Evolutionary conservation across 768 basidiomycete genomes (phyloP), one percentile per base, ranked within the genome.

Genomic region (Epithele typhae): DNA sequence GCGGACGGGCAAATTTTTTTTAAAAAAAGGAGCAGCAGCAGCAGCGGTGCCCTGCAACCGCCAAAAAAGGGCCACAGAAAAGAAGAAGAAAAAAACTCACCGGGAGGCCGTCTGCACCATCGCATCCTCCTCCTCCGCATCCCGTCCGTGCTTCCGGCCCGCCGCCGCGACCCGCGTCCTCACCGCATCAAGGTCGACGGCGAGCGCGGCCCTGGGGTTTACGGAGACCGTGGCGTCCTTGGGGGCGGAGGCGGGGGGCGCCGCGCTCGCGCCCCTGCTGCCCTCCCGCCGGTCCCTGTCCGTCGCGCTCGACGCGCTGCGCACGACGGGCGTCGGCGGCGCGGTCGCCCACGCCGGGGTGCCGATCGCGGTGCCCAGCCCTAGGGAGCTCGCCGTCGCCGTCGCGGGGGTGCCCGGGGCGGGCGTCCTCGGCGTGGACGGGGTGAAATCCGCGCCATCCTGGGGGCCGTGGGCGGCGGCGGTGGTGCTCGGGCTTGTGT

Each of bases 61-160:
- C 14, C 27, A 7, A 30, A 7, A n/a, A 7, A 36, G 25, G 36
- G 18, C 12, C 14, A 34, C 37, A 5, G 42, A 22, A 11, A 9
- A 22, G 17, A 21, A 15, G 5, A 38, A 14, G 11, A 22, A 18
- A 3, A 30, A 25, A 5, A 65, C 71, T 33, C 43, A 79, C 84
- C 78, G 77, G 25, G 68, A 66, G n/a, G 73, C 68, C 0, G 73
- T 77, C 42, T 73, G 65, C 17, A 61, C 65, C 33, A 68, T 75
- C 33, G 71, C 66, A 34, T 74, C 71, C 11, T 69, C 61, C 56
- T 86, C 84, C 52, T 83, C 81, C 11, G 65, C 50, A 1, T 71
- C 70, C 57, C 73, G 64, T 22, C 68, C 71, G 54, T 70, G 72
- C 40, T 48, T 40, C 40, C 36, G 43, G 32, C 53, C 52, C 25